These are phyloP conservation scores for Isoetes taiwanensis DNA, from an alignment of 75 land plant genomes.

Conservation along the genomic window DNA sequence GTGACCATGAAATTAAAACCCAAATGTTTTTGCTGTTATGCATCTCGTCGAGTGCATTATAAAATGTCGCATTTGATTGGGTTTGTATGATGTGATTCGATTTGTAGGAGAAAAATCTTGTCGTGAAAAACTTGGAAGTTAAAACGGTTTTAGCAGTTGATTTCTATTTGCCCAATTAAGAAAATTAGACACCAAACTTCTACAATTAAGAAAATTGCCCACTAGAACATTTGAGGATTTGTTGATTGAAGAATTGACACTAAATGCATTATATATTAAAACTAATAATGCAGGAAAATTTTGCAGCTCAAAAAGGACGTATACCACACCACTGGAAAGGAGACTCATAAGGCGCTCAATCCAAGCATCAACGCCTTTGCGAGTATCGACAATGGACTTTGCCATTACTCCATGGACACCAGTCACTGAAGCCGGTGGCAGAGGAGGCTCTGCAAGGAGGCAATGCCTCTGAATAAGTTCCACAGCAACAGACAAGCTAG, in stretches of 20 bases:
- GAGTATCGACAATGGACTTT: constrained; percentile 18
- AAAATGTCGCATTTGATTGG: neutral
- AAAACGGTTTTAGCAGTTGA: too few relatives aligned
- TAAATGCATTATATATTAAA: too few relatives aligned
- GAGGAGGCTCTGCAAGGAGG: constrained; percentile 33
- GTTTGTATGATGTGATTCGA: neutral
- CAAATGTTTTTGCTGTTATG: neutral
- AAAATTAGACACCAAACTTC: too few relatives aligned
- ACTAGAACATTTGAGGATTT: too few relatives aligned
- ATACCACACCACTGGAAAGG: constrained; percentile 45
- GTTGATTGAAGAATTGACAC: too few relatives aligned
- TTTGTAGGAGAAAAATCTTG: neutral
- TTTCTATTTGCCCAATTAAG: too few relatives aligned
- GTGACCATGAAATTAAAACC: constrained; percentile 1
- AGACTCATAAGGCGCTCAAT: constrained; percentile 32
- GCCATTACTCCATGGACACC: constrained; percentile 9
- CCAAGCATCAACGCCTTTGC: constrained; percentile 62
- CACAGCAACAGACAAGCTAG: constrained; percentile 31
- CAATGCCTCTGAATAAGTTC: constrained; percentile 36
- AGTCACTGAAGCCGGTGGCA: constrained; percentile 1
- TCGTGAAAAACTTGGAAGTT: too few relatives aligned
- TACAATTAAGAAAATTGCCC: too few relatives aligned
- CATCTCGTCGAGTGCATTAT: neutral
- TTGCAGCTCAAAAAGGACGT: too few relatives aligned
- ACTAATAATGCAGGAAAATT: too few relatives aligned